Percentiles rank a stretch among this genome's conserved stretches.
phyloP scores from a whole-genome alignment of 495 filamentous ascomycete species.

The Pyrenopolyporus hunteri region DNA sequence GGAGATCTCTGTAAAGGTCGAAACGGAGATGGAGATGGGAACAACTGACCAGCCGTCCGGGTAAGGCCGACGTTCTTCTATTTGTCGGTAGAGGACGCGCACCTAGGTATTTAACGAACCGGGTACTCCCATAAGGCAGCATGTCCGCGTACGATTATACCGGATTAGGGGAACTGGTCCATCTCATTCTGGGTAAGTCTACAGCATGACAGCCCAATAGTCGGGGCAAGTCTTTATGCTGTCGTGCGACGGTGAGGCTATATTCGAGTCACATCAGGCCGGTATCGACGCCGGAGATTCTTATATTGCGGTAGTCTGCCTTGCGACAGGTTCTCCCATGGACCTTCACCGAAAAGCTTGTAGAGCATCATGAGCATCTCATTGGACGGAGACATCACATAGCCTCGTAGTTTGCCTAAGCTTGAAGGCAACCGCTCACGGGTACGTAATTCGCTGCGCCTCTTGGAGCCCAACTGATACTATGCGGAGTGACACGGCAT shows the following conservation, averaged over 20 bases:
- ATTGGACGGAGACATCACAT: conserved; percentile 17
- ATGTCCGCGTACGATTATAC: neutral
- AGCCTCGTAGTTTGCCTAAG: conserved; percentile 27
- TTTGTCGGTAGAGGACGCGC: neutral
- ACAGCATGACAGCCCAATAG: conserved; percentile 6
- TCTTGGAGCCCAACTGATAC: conserved; percentile 12
- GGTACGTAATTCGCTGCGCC: conserved; percentile 23
- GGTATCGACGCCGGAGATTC: neutral
- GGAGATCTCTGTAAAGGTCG: too few species aligned
- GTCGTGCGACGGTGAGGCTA: neutral
- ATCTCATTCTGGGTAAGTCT: neutral
- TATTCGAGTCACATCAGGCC: neutral
- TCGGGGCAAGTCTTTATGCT: neutral
- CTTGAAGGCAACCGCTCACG: neutral
- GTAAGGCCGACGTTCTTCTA: neutral
- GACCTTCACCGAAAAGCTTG: conserved; percentile 16
- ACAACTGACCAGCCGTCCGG: neutral
- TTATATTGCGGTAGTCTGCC: conserved; percentile 2
- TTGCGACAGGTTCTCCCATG: neutral
- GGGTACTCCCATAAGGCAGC: neutral
- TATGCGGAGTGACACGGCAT: conserved; percentile 14
- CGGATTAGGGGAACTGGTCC: conserved; percentile 1
- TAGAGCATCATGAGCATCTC: neutral
- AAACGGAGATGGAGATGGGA: too few species aligned
- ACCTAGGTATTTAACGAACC: conserved; percentile 16